Percentiles rank a stretch among this genome's conserved stretches.
These are phyloP conservation scores for Mariannaea elegans DNA, from an alignment of 2,329 filamentous ascomycete genomes.

Conservation along the genomic window DNA sequence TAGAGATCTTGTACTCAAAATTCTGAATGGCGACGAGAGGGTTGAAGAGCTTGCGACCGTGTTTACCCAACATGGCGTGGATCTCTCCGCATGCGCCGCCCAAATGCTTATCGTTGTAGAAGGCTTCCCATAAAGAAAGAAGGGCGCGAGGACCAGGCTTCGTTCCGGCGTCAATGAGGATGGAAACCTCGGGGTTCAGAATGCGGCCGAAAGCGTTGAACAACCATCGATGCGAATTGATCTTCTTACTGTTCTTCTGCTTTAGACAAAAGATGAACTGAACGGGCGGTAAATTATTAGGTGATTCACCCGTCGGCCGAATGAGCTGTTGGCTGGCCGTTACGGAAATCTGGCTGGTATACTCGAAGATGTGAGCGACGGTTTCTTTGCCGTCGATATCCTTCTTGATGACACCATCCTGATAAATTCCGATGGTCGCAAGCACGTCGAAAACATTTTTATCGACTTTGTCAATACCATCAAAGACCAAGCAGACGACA, in stretches of 20 bases:
- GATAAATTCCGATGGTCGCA: conserved; percentile 36
- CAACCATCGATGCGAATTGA: conserved; percentile 39
- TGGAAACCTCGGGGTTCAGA: conserved; percentile 37
- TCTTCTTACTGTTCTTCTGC: conserved; percentile 41
- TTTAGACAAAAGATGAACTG: conserved; percentile 40
- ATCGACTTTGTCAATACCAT: conserved; percentile 37
- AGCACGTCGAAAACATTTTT: conserved; percentile 40
- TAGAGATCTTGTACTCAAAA: conserved; percentile 39
- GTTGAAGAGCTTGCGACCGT: conserved; percentile 34
- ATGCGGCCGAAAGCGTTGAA: conserved; percentile 40
- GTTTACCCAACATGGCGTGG: conserved; percentile 37
- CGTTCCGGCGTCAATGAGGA: conserved; percentile 37
- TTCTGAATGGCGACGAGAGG: conserved; percentile 38
- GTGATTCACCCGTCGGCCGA: conserved; percentile 30
- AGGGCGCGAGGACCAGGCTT: conserved; percentile 36
- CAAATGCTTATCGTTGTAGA: conserved; percentile 37
- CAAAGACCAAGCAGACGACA: conserved; percentile 38
- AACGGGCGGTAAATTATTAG: conserved; percentile 34
- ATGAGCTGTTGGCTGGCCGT: conserved; percentile 39
- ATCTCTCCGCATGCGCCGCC: conserved; percentile 38
- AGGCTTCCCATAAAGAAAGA: conserved; percentile 36
- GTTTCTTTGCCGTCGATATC: conserved; percentile 39
- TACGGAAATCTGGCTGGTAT: conserved; percentile 38
- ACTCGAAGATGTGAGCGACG: conserved; percentile 38
- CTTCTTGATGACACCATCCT: conserved; percentile 39